Base-by-base conservation (phyloP, 2,329 filamentous ascomycete genomes). In the Orbilia quercus region DNA sequence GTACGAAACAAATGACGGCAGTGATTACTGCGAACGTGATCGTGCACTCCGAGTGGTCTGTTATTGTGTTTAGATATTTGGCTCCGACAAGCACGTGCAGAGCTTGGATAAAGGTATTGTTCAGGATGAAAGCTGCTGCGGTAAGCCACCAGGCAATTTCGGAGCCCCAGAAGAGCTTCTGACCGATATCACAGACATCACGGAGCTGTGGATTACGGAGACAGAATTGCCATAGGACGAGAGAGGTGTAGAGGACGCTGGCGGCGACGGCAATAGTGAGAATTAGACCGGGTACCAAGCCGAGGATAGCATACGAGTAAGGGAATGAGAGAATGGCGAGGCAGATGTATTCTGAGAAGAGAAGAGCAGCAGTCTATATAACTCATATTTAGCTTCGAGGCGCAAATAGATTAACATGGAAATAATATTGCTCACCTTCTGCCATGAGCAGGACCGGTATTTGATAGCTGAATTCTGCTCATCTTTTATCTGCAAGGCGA, bases 301-400 rank as follows among this genome's bases (percentile, higher is more conserved):
- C 93, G 6, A 97, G 86, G 25, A 94, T 83, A 45, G 91, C 91
- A 81, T 97, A 97, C 0, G 92, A 96, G 85, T 91, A 96, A 0
- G 93, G 93, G 77, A 97, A 97, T 55, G 91, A 96, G 92, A 97
- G 96, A 18, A 67, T 48, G 20, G 86, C 86, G 81, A 97, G 82
- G 80, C 92, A 96, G 71, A 97, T 97, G 80, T 97, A 97, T 83
- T 97, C 93, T 55, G 91, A 95, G 82, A 97, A 96, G 57, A 97
- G 87, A 77, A 96, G 81, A 0, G 90, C 92, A 0, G 93, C 92
- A 59, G 93, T 96, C 90, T 90, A 59, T 59, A 59, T 58, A 45
- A 45, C 60, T n/a, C 7, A 34, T 16, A 16, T 7, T 22, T 38
- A 58, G 25, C 31, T 25, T 42, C 20, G n/a, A 16, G 18, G 9